phyloP scores from a whole-genome alignment of 352 stramenopile genomes.

The Phytophthora lateralis region DNA sequence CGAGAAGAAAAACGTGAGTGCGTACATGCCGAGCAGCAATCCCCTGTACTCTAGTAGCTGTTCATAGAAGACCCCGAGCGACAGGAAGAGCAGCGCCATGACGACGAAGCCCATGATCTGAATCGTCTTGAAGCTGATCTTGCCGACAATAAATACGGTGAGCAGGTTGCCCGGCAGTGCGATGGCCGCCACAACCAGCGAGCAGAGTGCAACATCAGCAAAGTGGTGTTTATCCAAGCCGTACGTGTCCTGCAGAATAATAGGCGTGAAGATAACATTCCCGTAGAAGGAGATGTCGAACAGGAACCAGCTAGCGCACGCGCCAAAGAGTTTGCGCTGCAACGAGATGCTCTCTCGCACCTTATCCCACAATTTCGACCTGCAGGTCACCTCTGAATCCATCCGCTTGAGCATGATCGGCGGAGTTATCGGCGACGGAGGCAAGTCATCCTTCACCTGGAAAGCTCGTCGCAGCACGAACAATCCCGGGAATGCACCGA shows the following conservation, averaged over 20 bases:
- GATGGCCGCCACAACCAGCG: constrained; percentile 70
- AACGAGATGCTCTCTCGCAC: constrained; percentile 39
- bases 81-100: constrained; percentile 73
- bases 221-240: constrained; percentile 63
- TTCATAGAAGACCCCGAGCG: constrained; percentile 59
- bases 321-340: constrained; percentile 74
- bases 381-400: constrained; percentile 23
- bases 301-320: constrained; percentile 90
- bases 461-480: constrained; percentile 63
- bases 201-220: constrained; percentile 63
- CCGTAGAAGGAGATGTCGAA: constrained; percentile 93
- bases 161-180: constrained; percentile 77
- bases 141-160: constrained; percentile 64
- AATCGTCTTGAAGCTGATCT: constrained; percentile 76
- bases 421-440: constrained; percentile 15
- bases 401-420: constrained; percentile 20
- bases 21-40: constrained; percentile 70
- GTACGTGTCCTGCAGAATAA: constrained; percentile 78
- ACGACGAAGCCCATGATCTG: constrained; percentile 81
- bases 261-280: constrained; percentile 89
- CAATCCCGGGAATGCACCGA: constrained; percentile 60
- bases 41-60: constrained; percentile 46
- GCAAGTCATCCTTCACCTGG: constrained; percentile 45
- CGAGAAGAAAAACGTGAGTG: constrained; percentile 88
- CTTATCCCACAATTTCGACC: constrained; percentile 39